These are phyloP conservation scores for Peribolospora kevripleyi DNA, from an alignment of 768 basidiomycete species.

Conservation along the genomic window DNA sequence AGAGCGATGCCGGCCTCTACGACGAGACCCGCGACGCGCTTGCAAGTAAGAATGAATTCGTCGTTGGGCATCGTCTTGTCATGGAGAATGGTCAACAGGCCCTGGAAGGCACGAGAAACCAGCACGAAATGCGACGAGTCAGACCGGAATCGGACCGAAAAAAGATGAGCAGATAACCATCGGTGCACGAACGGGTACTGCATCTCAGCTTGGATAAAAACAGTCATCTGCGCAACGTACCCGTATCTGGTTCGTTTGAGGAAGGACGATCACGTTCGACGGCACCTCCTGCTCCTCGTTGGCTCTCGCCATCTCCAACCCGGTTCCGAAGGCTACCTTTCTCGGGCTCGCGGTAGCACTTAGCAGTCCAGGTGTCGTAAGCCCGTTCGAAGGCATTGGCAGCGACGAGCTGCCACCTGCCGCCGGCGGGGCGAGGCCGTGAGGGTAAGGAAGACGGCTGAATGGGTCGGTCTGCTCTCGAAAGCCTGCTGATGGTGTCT, in stretches of 20 bases:
- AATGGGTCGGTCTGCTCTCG: constrained; percentile 12
- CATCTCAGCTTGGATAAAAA: neutral
- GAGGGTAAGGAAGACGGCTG: neutral
- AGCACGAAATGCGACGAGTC: neutral
- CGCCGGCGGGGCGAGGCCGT: constrained; percentile 17
- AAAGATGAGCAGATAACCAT: neutral
- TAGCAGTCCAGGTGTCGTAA: neutral
- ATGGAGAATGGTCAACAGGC: constrained; percentile 67
- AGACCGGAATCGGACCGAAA: neutral
- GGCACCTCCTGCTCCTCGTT: constrained; percentile 8
- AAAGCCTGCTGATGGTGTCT: constrained; percentile 6
- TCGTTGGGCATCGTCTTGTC: constrained; percentile 43
- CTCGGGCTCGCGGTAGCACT: neutral
- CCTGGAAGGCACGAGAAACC: constrained; percentile 25
- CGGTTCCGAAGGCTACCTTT: too few species aligned
- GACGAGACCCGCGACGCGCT: constrained; percentile 59
- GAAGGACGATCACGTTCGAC: constrained; percentile 36
- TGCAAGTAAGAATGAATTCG: constrained; percentile 82
- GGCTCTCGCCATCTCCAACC: too few species aligned
- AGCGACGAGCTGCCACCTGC: neutral
- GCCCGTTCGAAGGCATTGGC: neutral
- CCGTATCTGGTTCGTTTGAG: constrained; percentile 54
- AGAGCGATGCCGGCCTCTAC: constrained; percentile 62
- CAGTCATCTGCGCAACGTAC: constrained; percentile 22
- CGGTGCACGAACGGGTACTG: neutral